These are phyloP conservation scores for Moesziomyces sp. DNA, from an alignment of 1,284 basidiomycete genomes.

Conservation along the genomic window DNA sequence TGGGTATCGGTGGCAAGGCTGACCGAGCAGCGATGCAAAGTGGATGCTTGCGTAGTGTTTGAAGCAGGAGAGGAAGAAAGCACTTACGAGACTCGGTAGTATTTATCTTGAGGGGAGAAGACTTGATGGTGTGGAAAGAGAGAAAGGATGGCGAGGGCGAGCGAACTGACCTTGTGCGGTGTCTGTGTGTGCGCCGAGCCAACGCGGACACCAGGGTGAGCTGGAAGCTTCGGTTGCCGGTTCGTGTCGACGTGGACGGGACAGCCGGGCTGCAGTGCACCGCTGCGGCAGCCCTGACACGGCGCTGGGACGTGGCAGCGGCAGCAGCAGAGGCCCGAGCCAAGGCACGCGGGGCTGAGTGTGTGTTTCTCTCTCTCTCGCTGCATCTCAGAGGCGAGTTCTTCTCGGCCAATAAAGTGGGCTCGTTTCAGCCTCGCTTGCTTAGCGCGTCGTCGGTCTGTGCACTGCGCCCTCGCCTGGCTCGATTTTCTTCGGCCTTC, in stretches of 20 bases:
- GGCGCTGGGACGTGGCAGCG: too few species aligned
- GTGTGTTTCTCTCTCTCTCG: not conserved
- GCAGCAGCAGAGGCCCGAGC: too few species aligned
- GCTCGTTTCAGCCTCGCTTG: conserved; percentile 20
- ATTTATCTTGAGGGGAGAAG: conserved; percentile 37
- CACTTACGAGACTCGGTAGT: conserved; percentile 38
- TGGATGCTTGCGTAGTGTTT: not conserved
- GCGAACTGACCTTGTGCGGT: not conserved
- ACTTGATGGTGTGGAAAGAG: conserved; percentile 21
- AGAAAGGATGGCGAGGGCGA: conserved; percentile 1
- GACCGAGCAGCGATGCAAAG: not conserved
- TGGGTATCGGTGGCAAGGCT: conserved; percentile 12
- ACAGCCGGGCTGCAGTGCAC: not conserved
- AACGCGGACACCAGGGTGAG: conserved; percentile 19
- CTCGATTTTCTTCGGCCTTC: conserved; percentile 31
- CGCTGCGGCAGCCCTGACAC: too few species aligned
- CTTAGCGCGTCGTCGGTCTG: conserved; percentile 22
- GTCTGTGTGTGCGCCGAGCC: not conserved
- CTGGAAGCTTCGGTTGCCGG: conserved; percentile 36
- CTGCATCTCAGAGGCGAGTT: not conserved
- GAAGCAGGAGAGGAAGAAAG: not conserved
- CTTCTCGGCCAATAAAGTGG: conserved; percentile 20
- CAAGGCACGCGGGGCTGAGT: conserved; percentile 5
- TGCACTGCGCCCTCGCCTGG: conserved; percentile 5
- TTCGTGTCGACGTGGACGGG: conserved; percentile 33